phyloP scores from a whole-genome alignment of 768 basidiomycete species.

The Rhizopogon vesiculosus region DNA sequence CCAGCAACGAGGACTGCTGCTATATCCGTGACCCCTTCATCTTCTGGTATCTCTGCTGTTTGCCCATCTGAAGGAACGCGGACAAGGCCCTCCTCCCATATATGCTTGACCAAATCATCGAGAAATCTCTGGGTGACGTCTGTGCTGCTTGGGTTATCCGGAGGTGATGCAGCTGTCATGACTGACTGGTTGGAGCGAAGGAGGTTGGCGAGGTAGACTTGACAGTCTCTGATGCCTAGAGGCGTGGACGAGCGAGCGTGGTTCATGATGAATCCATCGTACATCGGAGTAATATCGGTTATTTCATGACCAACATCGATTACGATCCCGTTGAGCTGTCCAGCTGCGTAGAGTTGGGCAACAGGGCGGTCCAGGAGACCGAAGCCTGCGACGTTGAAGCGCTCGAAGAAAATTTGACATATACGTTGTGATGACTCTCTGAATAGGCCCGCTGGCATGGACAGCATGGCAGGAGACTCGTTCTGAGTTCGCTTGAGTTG shows the following conservation, averaged over 20 bases:
- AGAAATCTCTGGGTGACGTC: conserved; percentile 47
- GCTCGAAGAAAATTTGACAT: conserved; percentile 87
- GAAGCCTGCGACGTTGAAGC: conserved; percentile 85
- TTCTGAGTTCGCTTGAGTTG: conserved; percentile 79
- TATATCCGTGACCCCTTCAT: conserved; percentile 86
- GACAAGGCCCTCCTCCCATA: conserved; percentile 61
- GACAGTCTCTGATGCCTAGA: conserved; percentile 69
- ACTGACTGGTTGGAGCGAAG: conserved; percentile 66
- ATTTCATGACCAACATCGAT: conserved; percentile 76
- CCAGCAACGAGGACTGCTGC: conserved; percentile 88
- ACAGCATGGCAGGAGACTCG: conserved; percentile 81
- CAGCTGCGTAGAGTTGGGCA: conserved; percentile 77
- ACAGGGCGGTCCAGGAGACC: conserved; percentile 79
- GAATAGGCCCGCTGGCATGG: conserved; percentile 61
- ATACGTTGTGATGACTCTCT: conserved; percentile 65
- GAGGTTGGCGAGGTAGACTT: conserved; percentile 70
- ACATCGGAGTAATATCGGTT: conserved; percentile 75
- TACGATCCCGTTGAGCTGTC: conserved; percentile 66
- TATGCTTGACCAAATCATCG: conserved; percentile 57
- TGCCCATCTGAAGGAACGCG: conserved; percentile 76
- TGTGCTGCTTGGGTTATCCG: conserved; percentile 40
- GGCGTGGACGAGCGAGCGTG: conserved; percentile 49
- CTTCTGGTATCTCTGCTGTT: conserved; percentile 55
- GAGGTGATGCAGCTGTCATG: conserved; percentile 52
- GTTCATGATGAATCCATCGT: conserved; percentile 64